Percentiles rank a stretch among this genome's conserved stretches.
These are phyloP conservation scores for Talaromyces sp. DNA, from an alignment of 2,329 filamentous ascomycete genomes.

Conservation along the genomic window DNA sequence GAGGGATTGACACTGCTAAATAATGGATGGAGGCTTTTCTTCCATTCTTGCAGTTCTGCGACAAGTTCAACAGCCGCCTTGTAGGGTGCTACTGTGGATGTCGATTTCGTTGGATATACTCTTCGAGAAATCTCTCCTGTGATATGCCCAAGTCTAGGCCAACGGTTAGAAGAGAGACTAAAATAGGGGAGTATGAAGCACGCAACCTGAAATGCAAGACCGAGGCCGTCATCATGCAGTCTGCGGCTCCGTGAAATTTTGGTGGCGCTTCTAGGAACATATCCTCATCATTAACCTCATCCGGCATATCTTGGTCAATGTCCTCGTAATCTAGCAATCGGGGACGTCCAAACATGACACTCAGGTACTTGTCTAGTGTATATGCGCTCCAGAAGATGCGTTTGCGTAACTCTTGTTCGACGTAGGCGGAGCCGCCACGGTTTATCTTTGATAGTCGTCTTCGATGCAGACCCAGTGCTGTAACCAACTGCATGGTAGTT, in stretches of 20 bases:
- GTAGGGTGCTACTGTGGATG: conserved; percentile 24
- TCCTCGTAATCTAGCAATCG: conserved; percentile 59
- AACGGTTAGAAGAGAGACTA: neutral
- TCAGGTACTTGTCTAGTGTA: conserved; percentile 58
- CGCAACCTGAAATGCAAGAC: conserved; percentile 33
- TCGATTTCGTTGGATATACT: conserved; percentile 32
- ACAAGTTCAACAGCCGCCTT: conserved; percentile 31
- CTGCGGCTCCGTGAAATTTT: conserved; percentile 27
- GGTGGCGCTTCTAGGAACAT: conserved; percentile 42
- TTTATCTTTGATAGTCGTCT: conserved; percentile 23
- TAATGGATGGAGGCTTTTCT: conserved; percentile 29
- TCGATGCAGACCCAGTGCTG: conserved; percentile 37
- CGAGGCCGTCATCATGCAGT: conserved; percentile 37
- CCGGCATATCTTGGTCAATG: conserved; percentile 57
- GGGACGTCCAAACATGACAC: conserved; percentile 59
- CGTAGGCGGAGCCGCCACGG: conserved; percentile 24
- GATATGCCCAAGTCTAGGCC: conserved; percentile 46
- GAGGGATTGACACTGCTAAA: conserved; percentile 33
- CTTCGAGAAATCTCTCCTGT: conserved; percentile 44
- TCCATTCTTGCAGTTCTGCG: conserved; percentile 31
- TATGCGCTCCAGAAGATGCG: conserved; percentile 61
- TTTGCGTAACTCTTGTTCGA: conserved; percentile 49
- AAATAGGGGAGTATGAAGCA: neutral
- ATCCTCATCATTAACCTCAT: conserved; percentile 53
- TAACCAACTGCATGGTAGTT: conserved; percentile 51